Evolutionary conservation across 2,329 filamentous ascomycete genomes (phyloP).

Genomic region (Aspergillus calidoustus): DNA sequence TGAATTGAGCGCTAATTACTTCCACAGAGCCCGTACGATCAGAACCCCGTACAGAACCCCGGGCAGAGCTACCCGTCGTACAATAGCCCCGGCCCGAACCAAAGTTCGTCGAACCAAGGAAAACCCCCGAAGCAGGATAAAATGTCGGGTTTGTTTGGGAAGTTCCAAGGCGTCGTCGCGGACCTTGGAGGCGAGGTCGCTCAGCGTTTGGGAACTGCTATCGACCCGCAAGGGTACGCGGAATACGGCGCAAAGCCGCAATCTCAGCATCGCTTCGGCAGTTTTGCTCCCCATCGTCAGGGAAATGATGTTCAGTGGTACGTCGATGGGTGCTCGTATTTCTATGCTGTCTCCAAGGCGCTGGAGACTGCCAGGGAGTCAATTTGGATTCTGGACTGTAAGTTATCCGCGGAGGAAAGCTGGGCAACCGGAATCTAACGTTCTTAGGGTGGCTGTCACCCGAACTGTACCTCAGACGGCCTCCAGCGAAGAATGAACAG

Average conservation of each 20-base stretch:
- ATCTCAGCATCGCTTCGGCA: slow-evolving; percentile 58
- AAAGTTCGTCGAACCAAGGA: slow-evolving; percentile 33
- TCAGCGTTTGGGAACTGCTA: slow-evolving; percentile 51
- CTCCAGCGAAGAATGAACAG: slow-evolving; percentile 77
- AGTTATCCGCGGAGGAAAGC: slow-evolving; percentile 16
- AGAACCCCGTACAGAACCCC: background rate
- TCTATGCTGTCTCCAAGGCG: slow-evolving; percentile 81
- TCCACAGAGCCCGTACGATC: background rate
- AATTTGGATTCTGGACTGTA: slow-evolving; percentile 83
- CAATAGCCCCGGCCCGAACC: slow-evolving; percentile 29
- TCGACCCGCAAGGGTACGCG: slow-evolving; percentile 54
- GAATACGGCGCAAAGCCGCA: slow-evolving; percentile 47
- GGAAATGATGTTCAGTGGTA: slow-evolving; percentile 84
- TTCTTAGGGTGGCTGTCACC: slow-evolving; percentile 75
- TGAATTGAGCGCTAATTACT: background rate
- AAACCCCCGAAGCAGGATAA: slow-evolving; percentile 41
- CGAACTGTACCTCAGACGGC: slow-evolving; percentile 82
- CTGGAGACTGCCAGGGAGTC: slow-evolving; percentile 76
- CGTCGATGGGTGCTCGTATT: slow-evolving; percentile 82
- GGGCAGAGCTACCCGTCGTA: slow-evolving; percentile 19
- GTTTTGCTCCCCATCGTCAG: slow-evolving; percentile 73
- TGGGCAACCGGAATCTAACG: slow-evolving; percentile 8
- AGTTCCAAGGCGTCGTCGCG: slow-evolving; percentile 58
- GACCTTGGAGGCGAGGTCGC: slow-evolving; percentile 57
- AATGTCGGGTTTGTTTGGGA: slow-evolving; percentile 57